Evolutionary conservation across 2,329 filamentous ascomycete species (phyloP), one percentile per base, ranked within the genome.

Genomic region (Exophiala spinifera): DNA sequence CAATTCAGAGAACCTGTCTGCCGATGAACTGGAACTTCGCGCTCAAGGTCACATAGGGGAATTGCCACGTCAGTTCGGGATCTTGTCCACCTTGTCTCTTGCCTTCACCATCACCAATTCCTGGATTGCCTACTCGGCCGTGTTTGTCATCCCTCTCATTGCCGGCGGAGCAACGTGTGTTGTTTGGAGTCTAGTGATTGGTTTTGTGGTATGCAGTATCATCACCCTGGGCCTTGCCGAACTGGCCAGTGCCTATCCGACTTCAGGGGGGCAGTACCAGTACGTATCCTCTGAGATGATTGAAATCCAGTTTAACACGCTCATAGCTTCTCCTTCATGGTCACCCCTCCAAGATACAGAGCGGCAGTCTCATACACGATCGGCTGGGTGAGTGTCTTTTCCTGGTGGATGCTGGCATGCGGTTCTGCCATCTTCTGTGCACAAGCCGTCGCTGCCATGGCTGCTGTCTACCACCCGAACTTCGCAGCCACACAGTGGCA

Each of bases 21-120:
- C 48, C 7, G 48, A 51, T 15, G 48, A 51, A 39, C 17, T 51
- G 14, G 36, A 53, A 51, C 52, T 55, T 49, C 52, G 52, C n/a
- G 56, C 52, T 28, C 56, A 58, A 52, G 56, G 56, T 11, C 56
- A 58, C 37, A 13, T 25, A n/a, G 52, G 48, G 25, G 56, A 51
- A 45, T 54, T 66, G 31, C 63, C 61, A 15, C 58, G 60, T 10
- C 57, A 58, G 21, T 66, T 66, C 52, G 53, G 52, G 8, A 28
- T 46, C 17, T 44, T 65, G 13, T 66, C 66, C 1, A 61, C 62
- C 7, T 40, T 67, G 25, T 60, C 65, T 6, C 59, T 68, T 6
- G 65, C 59, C 10, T 67, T 66, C 44, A 64, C 56, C 36, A 67
- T 69, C 42, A 68, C 66, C 6, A 70, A 70, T 49, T 66, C 65